Base-by-base conservation (phyloP, 1,284 basidiomycete genomes). In the Wallemia mellicola region DNA sequence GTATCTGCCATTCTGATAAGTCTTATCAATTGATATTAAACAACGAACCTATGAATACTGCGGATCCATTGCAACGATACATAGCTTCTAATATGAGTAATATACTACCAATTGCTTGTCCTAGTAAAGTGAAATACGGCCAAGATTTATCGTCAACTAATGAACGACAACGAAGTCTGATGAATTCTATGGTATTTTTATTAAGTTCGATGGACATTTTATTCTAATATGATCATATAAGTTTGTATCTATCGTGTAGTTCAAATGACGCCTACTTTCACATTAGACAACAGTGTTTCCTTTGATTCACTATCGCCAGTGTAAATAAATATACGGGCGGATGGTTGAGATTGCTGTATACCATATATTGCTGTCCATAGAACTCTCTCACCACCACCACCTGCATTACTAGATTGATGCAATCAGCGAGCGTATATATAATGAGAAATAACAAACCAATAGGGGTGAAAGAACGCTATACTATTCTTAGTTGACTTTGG, bases 361-460 rank as follows among this genome's bases (percentile, higher is more conserved):
- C 79, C 76, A 0, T 81, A 75, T 24, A 98, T 77, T 0, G 89
- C 91, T 1, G 86, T 82, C 88, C 89, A 99, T 0, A 99, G 72
- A 0, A 99, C 92, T 1, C 91, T 78, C 71, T 98, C 92, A 0
- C 94, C 94, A 15, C 94, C 94, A 14, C 92, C 92, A 0, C 92
- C 92, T 24, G 91, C 89, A 74, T 98, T 94, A 68, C 89, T 94
- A n/a, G 65, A 26, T 1, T 22, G 65, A 26, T 2, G 24, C 22
- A 60, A 58, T 28, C 24, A 59, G 26, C 30, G 26, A 3, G 25
- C n/a, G 57, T 27, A n/a, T 17, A 11, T 15, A 22, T n/a, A 7
- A 48, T 48, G 24, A 48, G 24, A 54, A 19, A 27, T 2, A 24
- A 68, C 79, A 72, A 66, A 89, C 87, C 88, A 94, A 70, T 89